phyloP scores from a whole-genome alignment of 805 yeast species.

The Danielozyma ontarioensis region DNA sequence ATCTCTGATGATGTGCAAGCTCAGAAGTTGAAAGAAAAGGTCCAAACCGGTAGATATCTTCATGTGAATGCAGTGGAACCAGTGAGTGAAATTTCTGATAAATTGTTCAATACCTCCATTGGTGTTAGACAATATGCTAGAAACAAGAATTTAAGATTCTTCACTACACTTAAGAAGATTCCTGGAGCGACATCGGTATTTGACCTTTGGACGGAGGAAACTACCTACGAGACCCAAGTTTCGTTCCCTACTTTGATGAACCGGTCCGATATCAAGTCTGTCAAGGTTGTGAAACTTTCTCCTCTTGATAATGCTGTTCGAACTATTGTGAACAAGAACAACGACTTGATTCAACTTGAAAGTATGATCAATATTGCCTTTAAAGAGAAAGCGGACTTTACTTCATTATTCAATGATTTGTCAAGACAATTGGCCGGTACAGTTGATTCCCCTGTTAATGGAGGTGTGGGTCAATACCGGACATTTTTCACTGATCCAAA shows the following conservation, averaged over 20 bases:
- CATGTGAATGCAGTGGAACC: conserved; percentile 74
- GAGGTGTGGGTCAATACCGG: conserved; percentile 83
- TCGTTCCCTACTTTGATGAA: conserved; percentile 88
- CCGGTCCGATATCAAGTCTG: conserved; percentile 61
- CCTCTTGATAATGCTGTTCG: conserved; percentile 81
- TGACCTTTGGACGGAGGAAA: conserved; percentile 87
- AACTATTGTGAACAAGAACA: conserved; percentile 60
- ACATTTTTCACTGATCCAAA: conserved; percentile 49
- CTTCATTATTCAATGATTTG: conserved; percentile 53
- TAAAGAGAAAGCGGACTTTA: conserved; percentile 45
- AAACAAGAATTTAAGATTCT: conserved; percentile 65
- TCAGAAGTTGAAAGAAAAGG: conserved; percentile 38
- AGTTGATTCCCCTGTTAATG: conserved; percentile 88
- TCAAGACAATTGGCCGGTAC: conserved; percentile 77
- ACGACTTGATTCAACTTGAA: conserved; percentile 67
- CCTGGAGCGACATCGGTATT: conserved; percentile 69
- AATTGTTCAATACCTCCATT: conserved; percentile 42
- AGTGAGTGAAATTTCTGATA: conserved; percentile 45
- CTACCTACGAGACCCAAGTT: conserved; percentile 66
- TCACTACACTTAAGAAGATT: conserved; percentile 63
- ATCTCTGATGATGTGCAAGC: conserved; percentile 59
- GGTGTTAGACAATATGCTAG: conserved; percentile 72
- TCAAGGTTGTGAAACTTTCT: conserved; percentile 53
- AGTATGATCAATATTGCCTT: conserved; percentile 49
- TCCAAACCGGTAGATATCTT: conserved; percentile 67